Base-by-base conservation (phyloP, 257 asterid species). In the Fraxinus pennsylvanica region DNA sequence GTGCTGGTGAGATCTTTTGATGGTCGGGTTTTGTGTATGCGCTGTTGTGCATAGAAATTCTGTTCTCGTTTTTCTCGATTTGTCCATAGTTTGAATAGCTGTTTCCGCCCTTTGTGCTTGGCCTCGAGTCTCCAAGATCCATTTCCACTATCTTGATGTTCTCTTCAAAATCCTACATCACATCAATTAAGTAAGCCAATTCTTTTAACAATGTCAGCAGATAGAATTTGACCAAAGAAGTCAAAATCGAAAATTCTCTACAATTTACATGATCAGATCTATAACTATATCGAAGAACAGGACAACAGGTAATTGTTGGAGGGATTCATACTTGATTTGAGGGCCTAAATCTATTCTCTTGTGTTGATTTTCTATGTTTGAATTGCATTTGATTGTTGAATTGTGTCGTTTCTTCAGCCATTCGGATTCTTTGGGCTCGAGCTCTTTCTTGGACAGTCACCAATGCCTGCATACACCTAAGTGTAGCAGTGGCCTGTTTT, bases 61-160 rank as follows among this genome's bases (percentile, higher is more conserved):
- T 72, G 69, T 78, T 90, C 12, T 89, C 90, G 65, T 65, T 75
- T 81, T 82, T 81, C 17, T 90, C 92, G 13, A 32, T 17, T 30
- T 85, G 87, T 0, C 89, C 78, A 70, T 85, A 87, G 86, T 85
- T 94, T 14, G 99, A 90, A 77, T 88, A 91, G 85, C 96, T 90
- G 79, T 82, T 89, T 32, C 99, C 81, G 68, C 91, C 84, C 69
- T 77, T 87, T 61, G 89, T 80, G 6, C 77, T 87, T 9, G 89
- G 90, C 84, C 84, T 90, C 83, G 84, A 81, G 80, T 88, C 90
- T 15, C 97, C 97, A 0, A 85, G 77, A 73, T 96, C 99, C 97
- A 96, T 90, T 79, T 95, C 98, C n/a, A 95, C 99, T 30, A 95
- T 95, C 91, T 95, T 95, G 80, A 95, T 85, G 87, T 93, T 90